A percentile compares a stretch with the other conserved stretches of the same genome.
Conservation (phyloP, 1,284 basidiomycete genomes). For the Cryptococcus jaspeensis region DNA sequence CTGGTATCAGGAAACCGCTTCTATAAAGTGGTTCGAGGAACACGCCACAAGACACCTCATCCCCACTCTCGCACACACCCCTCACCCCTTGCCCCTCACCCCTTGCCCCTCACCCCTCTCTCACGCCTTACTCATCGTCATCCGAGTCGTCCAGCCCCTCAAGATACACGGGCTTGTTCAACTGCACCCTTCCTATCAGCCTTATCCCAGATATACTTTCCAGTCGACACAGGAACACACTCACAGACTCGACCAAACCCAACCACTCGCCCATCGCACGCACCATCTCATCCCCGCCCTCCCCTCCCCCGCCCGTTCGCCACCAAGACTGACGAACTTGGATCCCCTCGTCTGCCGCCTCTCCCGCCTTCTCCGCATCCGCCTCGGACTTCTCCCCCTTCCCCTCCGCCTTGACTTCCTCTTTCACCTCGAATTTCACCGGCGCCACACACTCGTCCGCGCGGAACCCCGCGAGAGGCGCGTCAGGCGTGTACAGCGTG, state of each 20-base stretch:
- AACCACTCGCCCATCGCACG: slow-evolving; percentile 45
- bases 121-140: slow-evolving; percentile 19
- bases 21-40: too few relatives aligned
- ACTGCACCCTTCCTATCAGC: slow-evolving; percentile 10
- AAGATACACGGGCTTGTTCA: slow-evolving; percentile 34
- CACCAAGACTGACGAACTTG: slow-evolving; percentile 36
- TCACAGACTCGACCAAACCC: slow-evolving; percentile 40
- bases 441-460: background rate
- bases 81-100: too few relatives aligned
- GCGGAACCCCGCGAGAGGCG: slow-evolving; percentile 23
- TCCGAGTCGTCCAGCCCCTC: slow-evolving; percentile 17
- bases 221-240: slow-evolving; percentile 8
- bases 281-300: slow-evolving; percentile 49
- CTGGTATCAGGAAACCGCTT: too few relatives aligned
- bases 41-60: too few relatives aligned
- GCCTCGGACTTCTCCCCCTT: background rate
- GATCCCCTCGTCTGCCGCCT: slow-evolving; percentile 4
- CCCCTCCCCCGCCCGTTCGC: slow-evolving; percentile 41
- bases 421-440: background rate
- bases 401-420: background rate
- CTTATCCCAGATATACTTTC: background rate
- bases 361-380: background rate
- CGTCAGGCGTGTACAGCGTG: slow-evolving; percentile 45
- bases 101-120: background rate
- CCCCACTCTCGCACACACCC: too few relatives aligned